Evolutionary conservation across 345 rosid species (phyloP), one percentile per base, ranked within the genome.

Genomic region (Salix purpurea): DNA sequence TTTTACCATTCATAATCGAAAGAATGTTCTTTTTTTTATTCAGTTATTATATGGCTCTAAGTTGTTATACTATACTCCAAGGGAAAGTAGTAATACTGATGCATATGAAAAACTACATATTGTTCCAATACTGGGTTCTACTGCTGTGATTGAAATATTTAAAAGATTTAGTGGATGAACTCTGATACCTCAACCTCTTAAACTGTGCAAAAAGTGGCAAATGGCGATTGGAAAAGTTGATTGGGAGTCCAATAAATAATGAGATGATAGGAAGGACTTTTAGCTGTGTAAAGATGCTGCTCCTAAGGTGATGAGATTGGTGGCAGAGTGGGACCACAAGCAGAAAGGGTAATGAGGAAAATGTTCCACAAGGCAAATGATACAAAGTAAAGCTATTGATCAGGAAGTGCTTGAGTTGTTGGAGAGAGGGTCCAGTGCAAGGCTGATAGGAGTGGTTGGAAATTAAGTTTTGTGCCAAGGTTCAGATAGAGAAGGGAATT

Each of bases 351-450:
- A 9, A 90, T 96, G 79, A 91, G 78, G 81, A 89, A 86, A 83
- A 98, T 91, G 73, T 88, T 95, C 36, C 98, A 93, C 48, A 88
- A 81, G 70, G 91, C 89, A 82, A 96, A 93, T 58, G 82, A 84
- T 40, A 10, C 44, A 40, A 40, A 10, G 26, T 74, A 92, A 81
- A 84, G 96, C 76, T 21, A 91, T 96, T 68, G 98, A 96, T 84
- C 98, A 93, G 75, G 93, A 88, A 78, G 99, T 91, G 90, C 91
- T 96, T 18, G 98, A 96, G 87, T 96, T 0, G 99, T 91, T 40
- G 98, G 98, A 66, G 88, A 88, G 96, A 36, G 94, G 97, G 4
- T 88, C 92, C 0, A 90, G 80, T 77, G 98, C 97, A 0, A 91
- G 85, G 83, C 80, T 93, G 85, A 67, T 93, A 78, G 88, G 90